Base-by-base conservation (phyloP, 1,284 basidiomycete species). In the Fistulinella cinereoalba region DNA sequence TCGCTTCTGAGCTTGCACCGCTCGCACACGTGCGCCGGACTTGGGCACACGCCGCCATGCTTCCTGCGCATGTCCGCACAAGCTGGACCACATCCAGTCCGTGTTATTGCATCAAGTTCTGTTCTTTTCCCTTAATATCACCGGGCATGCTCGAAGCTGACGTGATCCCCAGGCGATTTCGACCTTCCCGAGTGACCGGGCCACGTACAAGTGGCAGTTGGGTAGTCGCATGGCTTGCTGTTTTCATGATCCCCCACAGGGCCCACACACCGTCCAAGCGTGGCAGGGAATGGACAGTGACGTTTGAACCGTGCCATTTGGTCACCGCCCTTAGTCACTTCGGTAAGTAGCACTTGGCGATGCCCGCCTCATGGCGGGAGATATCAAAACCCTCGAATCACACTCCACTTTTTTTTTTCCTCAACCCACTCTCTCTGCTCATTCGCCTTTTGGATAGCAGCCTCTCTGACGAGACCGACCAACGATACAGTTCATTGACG, bases 301-400 rank as follows among this genome's bases (percentile, higher is more conserved):
- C 51, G 52, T 57, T 52, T 49, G 7, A 11, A 18, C 41, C 52
- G 46, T 45, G 57, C n/a, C 52, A 43, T 37, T 46, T 47, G 43
- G 0, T 61, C 60, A 65, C 52, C 63, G 63, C 60, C 61, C 44
- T 50, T 46, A 24, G 51, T 61, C 63, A 51, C 52, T 59, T 62
- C 63, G 59, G 48, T 36, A 60, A 43, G 29, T 45, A 22, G 32
- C 8, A 40, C 46, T 56, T 62, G 60, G 60, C 63, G 63, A 58
- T 65, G 61, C 50, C 46, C 50, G 63, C 60, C 60, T 53, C 51
- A 25, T 54, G 60, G 63, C 36, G 21, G n/a, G 31, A 47, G 61
- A 53, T 64, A 64, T 62, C 61, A 62, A 66, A 66, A 64, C 45
- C 57, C 60, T 47, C 44, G 44, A 37, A 41, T 41, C 37, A 47